Base-by-base conservation (phyloP, 345 rosid genomes). In the Brassica carinata region DNA sequence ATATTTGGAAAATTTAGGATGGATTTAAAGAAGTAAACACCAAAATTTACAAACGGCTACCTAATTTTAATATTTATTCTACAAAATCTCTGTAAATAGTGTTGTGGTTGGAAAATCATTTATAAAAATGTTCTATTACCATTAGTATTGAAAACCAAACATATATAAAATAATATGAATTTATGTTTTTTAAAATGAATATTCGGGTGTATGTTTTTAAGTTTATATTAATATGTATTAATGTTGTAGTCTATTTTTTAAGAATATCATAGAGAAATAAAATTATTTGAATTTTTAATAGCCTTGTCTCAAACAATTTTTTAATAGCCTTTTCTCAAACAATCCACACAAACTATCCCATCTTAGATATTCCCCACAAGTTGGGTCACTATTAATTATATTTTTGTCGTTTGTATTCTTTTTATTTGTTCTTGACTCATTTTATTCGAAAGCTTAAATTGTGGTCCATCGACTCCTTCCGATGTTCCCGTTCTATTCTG, bases 281-380 rank as follows among this genome's bases (percentile, higher is more conserved):
- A 36, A 36, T 8, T 36, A 36, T 36, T 36, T 36, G 43, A 36
- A 36, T 7, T 36, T 36, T 8, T 36, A 36, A 36, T 27, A 8
- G 31, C 2, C 19, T 57, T 51, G 64, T 76, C 84, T 73, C 57
- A 86, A 87, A 85, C 63, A 83, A 86, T 81, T 5, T 31, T 31
- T 31, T 1, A 62, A 74, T 27, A 8, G 31, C 2, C 19, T 57
- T 51, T 69, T 76, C 84, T 73, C 57, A 86, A 86, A 85, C 63
- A 83, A 86, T 81, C 88, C 90, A 84, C 82, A 85, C 92, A 87
- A 89, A 83, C 81, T 72, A 71, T 77, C 81, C 74, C 87, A 80
- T 80, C 82, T 89, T 85, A 82, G 89, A 87, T 85, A 90, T 86
- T 80, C 88, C 86, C 90, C 86, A 84, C 96, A 86, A 89, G 89